Evolutionary conservation across 2,329 filamentous ascomycete genomes (phyloP).

Genomic region (Exophiala mesophila): DNA sequence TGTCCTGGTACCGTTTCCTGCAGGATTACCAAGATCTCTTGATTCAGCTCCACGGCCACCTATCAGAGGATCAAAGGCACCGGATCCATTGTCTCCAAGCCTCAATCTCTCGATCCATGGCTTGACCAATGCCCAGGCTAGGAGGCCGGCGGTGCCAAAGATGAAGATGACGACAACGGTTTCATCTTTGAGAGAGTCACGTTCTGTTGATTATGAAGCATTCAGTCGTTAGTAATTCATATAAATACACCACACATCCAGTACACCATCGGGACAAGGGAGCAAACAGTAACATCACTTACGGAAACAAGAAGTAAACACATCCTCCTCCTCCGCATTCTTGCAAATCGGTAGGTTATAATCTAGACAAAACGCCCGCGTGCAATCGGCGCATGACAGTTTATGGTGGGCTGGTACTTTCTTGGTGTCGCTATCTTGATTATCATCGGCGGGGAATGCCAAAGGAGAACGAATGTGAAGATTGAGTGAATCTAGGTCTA

Average conservation of each 20-base stretch:
- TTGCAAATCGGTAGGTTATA: conserved; percentile 59
- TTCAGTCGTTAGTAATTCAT: no score
- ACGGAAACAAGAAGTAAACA: conserved; percentile 64
- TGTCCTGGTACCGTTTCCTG: no score
- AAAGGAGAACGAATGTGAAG: conserved; percentile 13
- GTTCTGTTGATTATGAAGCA: no score
- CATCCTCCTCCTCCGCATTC: conserved; percentile 57
- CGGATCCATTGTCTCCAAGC: conserved; percentile 5
- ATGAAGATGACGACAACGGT: conserved; percentile 64
- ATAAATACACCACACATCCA: no score
- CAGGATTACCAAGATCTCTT: no score
- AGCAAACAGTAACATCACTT: no score
- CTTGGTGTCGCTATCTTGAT: conserved; percentile 7
- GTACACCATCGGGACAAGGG: no score
- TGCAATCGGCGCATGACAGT: conserved; percentile 61
- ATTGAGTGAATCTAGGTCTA: conserved; percentile 1
- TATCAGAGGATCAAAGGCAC: not conserved
- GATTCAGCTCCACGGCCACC: not conserved
- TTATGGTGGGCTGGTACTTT: conserved; percentile 34
- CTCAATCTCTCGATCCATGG: conserved; percentile 34
- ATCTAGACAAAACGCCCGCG: conserved; percentile 60
- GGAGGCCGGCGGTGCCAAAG: conserved; percentile 55
- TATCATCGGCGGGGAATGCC: conserved; percentile 16
- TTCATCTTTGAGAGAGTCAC: conserved; percentile 64
- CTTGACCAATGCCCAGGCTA: conserved; percentile 56